A percentile compares a stretch with the other conserved stretches of the same genome.
Evolutionary conservation across 371 early-diverging fungal genomes (phyloP).

Genomic region (Actinomortierella ambigua): DNA sequence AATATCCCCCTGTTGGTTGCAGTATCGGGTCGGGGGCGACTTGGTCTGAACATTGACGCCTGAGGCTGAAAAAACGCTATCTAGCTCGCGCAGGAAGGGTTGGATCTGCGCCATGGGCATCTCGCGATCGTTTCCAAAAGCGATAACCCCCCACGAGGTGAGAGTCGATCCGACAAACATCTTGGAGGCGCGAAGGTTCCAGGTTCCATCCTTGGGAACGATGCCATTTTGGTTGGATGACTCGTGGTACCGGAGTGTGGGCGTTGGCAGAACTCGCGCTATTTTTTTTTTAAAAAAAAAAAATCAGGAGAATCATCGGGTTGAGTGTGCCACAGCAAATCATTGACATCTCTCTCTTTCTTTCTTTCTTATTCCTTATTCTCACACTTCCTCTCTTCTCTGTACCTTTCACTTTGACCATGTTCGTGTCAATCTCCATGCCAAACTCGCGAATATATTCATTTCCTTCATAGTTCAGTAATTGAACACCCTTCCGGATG

Average conservation of each 20-base stretch:
- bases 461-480: slow-evolving; percentile 59
- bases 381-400: background rate
- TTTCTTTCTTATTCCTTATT: too few species aligned
- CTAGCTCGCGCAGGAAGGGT: slow-evolving; percentile 61
- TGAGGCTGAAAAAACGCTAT: slow-evolving; percentile 53
- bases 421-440: slow-evolving; percentile 66
- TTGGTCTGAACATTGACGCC: slow-evolving; percentile 59
- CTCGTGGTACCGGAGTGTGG: slow-evolving; percentile 74
- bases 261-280: slow-evolving; percentile 75
- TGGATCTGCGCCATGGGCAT: slow-evolving; percentile 47
- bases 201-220: slow-evolving; percentile 83
- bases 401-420: slow-evolving; percentile 51
- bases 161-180: slow-evolving; percentile 78
- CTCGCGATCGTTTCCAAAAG: slow-evolving; percentile 52
- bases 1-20: slow-evolving; percentile 46
- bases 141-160: slow-evolving; percentile 84
- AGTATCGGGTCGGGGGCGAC: slow-evolving; percentile 50
- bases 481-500: slow-evolving; percentile 57
- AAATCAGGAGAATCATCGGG: too few species aligned
- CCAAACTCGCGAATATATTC: slow-evolving; percentile 66
- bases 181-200: slow-evolving; percentile 92
- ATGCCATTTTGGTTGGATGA: slow-evolving; percentile 67
- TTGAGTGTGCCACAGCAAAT: too few species aligned
- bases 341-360: too few species aligned
- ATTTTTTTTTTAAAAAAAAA: background rate